A percentile compares a stretch with the other conserved stretches of the same genome.
These are phyloP conservation scores for Termitomyces heimii DNA, from an alignment of 768 basidiomycete genomes.

Conservation along the genomic window DNA sequence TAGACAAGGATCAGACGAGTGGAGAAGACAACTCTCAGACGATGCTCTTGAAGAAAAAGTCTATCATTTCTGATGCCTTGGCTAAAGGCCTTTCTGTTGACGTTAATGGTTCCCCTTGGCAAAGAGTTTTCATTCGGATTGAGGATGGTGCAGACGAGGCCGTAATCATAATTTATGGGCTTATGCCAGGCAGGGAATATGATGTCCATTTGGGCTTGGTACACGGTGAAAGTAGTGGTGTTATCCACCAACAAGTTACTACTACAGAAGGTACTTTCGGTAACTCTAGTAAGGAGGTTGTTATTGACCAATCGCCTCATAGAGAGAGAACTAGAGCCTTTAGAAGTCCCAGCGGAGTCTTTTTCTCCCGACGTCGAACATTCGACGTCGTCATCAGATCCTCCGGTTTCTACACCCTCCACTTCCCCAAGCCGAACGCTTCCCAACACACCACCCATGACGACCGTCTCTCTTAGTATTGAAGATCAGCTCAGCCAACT, in stretches of 20 bases:
- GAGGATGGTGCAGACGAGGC: constrained; percentile 83
- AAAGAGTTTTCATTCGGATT: constrained; percentile 70
- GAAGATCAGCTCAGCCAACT: constrained; percentile 68
- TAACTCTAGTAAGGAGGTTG: neutral
- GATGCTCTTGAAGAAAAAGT: constrained; percentile 22
- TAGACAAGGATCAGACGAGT: constrained; percentile 29
- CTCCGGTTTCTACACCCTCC: constrained; percentile 30
- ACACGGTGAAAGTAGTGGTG: constrained; percentile 44
- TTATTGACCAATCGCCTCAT: neutral
- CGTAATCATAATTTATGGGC: constrained; percentile 84
- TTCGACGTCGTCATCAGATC: constrained; percentile 26
- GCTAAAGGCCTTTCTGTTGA: constrained; percentile 73
- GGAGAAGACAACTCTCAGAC: constrained; percentile 23
- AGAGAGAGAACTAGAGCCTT: constrained; percentile 22
- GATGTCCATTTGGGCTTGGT: constrained; percentile 82
- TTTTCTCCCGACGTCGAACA: constrained; percentile 26
- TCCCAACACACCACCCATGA: constrained; percentile 25
- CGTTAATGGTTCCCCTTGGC: constrained; percentile 77
- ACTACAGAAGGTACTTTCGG: constrained; percentile 54
- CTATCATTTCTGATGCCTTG: constrained; percentile 60
- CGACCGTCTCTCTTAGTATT: constrained; percentile 38
- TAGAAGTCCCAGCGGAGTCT: constrained; percentile 27
- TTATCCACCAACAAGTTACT: constrained; percentile 56
- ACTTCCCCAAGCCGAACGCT: constrained; percentile 31
- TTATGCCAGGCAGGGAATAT: constrained; percentile 85